Evolutionary conservation across 352 stramenopile species (phyloP).

Genomic region (Phytopythium mirpurense): DNA sequence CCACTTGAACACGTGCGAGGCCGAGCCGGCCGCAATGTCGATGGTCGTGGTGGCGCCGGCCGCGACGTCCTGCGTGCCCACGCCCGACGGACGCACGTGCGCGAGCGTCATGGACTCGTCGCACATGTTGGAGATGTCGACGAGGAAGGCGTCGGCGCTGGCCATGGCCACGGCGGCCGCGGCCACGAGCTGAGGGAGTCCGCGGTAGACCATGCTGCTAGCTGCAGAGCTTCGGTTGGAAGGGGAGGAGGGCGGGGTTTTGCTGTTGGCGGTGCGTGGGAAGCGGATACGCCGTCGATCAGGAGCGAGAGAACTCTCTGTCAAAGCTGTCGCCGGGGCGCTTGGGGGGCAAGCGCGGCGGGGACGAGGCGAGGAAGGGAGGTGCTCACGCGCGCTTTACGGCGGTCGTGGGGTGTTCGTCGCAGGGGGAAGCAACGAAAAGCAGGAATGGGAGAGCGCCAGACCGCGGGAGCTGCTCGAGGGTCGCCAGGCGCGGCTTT

Average conservation of each 20-base stretch:
- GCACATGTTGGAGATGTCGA: constrained; percentile 63
- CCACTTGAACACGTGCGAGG: constrained; percentile 49
- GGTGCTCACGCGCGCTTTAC: neutral
- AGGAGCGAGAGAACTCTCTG: neutral
- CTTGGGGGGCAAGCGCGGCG: neutral
- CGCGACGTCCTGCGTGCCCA: constrained; percentile 21
- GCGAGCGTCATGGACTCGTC: constrained; percentile 36
- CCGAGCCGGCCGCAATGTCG: constrained; percentile 20
- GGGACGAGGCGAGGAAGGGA: neutral
- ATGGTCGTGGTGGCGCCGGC: constrained; percentile 26
- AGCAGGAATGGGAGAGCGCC: constrained; percentile 3
- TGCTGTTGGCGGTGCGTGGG: neutral
- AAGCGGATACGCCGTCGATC: constrained; percentile 1
- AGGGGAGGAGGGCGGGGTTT: neutral
- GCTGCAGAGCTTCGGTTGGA: neutral
- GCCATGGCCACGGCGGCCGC: constrained; percentile 23
- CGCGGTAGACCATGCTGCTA: constrained; percentile 26
- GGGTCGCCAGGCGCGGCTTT: neutral
- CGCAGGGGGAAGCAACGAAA: neutral
- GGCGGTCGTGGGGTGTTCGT: neutral
- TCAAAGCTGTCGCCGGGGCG: neutral
- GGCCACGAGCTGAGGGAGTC: constrained; percentile 19
- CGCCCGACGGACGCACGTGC: constrained; percentile 22
- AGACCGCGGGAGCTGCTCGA: neutral
- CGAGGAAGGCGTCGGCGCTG: constrained; percentile 26